These are phyloP conservation scores for Shiraia sp. DNA, from an alignment of 2,329 filamentous ascomycete genomes.

Conservation along the genomic window DNA sequence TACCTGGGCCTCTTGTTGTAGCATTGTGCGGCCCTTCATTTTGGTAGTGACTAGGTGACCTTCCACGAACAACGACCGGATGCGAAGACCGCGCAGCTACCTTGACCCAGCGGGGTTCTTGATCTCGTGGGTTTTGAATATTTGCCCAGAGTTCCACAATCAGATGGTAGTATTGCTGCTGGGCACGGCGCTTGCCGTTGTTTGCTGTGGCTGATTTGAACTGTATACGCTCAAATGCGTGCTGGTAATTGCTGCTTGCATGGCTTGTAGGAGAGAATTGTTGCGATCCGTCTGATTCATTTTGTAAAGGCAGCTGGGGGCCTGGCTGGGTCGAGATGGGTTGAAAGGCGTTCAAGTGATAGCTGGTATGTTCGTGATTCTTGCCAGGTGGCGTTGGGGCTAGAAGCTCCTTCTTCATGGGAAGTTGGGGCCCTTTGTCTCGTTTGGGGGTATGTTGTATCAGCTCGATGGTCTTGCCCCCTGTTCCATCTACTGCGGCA, in stretches of 20 bases:
- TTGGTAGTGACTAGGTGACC: constrained; percentile 50
- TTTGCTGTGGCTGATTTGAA: constrained; percentile 95
- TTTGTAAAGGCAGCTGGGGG: constrained; percentile 50
- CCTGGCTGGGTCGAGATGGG: constrained; percentile 35
- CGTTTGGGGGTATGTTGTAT: constrained; percentile 91
- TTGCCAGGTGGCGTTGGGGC: constrained; percentile 65
- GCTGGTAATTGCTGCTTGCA: constrained; percentile 47
- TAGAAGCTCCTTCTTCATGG: constrained; percentile 72
- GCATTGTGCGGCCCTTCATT: constrained; percentile 51
- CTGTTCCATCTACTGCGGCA: constrained; percentile 76
- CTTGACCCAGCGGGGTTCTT: constrained; percentile 41
- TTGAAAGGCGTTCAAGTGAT: constrained; percentile 46
- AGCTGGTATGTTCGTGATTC: constrained; percentile 44
- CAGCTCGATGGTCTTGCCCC: constrained; percentile 77
- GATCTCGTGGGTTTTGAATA: constrained; percentile 35
- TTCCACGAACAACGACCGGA: constrained; percentile 47
- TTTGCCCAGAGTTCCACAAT: constrained; percentile 67
- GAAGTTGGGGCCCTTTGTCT: constrained; percentile 80
- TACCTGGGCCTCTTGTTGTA: constrained; percentile 38
- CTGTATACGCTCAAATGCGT: constrained; percentile 84
- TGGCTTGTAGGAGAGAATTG: constrained; percentile 42
- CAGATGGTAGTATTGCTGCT: constrained; percentile 92
- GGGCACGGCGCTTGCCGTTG: constrained; percentile 86
- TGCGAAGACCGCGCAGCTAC: constrained; percentile 41
- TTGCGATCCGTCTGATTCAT: constrained; percentile 33